Base-by-base conservation (phyloP, 2,329 filamentous ascomycete species). In the Arthrobotrys pseudoclavata region DNA sequence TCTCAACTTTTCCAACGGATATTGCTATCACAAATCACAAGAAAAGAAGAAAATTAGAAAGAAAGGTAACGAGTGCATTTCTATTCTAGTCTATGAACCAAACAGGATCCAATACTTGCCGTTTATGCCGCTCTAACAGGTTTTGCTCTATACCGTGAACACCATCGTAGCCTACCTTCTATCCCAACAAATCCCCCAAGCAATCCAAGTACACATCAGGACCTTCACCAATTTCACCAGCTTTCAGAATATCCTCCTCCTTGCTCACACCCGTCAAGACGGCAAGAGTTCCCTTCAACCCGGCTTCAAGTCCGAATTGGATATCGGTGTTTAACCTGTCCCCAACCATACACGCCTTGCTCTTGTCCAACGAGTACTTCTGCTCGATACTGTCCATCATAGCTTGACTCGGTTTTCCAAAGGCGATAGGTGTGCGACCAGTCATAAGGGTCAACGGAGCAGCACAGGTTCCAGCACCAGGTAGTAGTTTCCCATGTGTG, bases 331-430 rank as follows among this genome's bases (percentile, higher is more conserved):
- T 92, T 79, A 97, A 86, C 31, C 96, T 88, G 84, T 99, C 96
- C 5, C 96, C 96, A 50, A 99, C 89, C 96, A 99, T 99, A 85
- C 96, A 98, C 0, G 96, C 92, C 81, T 90, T 90, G 76, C 87
- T 89, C 42, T 94, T 89, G 83, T 98, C 91, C 67, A 99, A 91
- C 80, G 92, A 88, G 84, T 98, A 97, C 84, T 97, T 97, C 74
- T 95, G 95, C 86, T 98, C 95, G 71, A 99, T 92, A 2, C 96
- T 94, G 84, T 98, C 95, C 95, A 99, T 97, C 96, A 99, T 99
- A 3, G 95, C 95, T 86, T 97, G 94, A 83, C 93, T 97, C 2
- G 96, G 96, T 85, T 99, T 99, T 0, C 96, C 96, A 47, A 98
- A 85, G 2, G 92, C 90, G 34, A 93, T 84, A 0, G 96, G 95